phyloP scores from a whole-genome alignment of 2,329 filamentous ascomycete genomes.

The Hymenotorrendiella dingleyae region DNA sequence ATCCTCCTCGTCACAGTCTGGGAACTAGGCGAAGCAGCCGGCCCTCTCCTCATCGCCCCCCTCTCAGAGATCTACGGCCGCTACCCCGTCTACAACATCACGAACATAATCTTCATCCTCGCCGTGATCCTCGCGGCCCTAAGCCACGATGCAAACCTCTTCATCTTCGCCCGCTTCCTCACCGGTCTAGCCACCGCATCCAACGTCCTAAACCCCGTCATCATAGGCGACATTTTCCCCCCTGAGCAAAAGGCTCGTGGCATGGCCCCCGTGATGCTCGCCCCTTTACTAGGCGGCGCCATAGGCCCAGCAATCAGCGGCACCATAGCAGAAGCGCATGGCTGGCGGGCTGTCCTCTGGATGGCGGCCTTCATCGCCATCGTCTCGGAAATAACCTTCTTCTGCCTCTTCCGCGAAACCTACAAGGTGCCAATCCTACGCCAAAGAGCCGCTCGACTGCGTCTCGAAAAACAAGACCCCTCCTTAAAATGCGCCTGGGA shows the following conservation, averaged over 20 bases:
- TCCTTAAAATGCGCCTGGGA: constrained; percentile 23
- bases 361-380: constrained; percentile 36
- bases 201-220: constrained; percentile 37
- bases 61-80: constrained; percentile 40
- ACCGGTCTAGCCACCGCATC: constrained; percentile 23
- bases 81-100: constrained; percentile 35
- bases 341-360: constrained; percentile 50
- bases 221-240: constrained; percentile 40
- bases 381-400: constrained; percentile 38
- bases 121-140: constrained; percentile 42
- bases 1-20: constrained; percentile 45
- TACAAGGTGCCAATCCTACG: constrained; percentile 52
- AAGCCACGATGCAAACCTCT: constrained; percentile 35
- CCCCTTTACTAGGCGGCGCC: constrained; percentile 27
- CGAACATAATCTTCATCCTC: constrained; percentile 45
- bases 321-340: constrained; percentile 38
- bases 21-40: constrained; percentile 42
- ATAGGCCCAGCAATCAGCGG: constrained; percentile 30
- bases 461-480: constrained; percentile 45
- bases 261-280: constrained; percentile 30
- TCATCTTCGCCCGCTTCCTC: constrained; percentile 36
- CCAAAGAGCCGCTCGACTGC: constrained; percentile 36
- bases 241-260: constrained; percentile 41
- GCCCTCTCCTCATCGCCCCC: constrained; percentile 39
- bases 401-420: constrained; percentile 48